Evolutionary conservation across 2,329 filamentous ascomycete species (phyloP).

Genomic region (Cladophialophora bantiana): DNA sequence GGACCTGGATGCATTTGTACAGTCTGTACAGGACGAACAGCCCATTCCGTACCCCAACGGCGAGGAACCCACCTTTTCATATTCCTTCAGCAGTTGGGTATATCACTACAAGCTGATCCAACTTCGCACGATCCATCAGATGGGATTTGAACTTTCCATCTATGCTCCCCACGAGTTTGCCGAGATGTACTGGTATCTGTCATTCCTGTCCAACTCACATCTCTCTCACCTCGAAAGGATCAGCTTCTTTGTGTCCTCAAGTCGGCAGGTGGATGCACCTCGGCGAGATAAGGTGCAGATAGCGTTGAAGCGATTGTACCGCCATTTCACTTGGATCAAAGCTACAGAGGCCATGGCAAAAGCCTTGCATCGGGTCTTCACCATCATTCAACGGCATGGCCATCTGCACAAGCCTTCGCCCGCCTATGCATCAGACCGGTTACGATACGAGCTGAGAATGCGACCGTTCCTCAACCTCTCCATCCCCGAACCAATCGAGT

Average conservation of each 20-base stretch:
- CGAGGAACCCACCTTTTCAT: slow-evolving; percentile 66
- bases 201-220: slow-evolving; percentile 73
- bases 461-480: slow-evolving; percentile 76
- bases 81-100: slow-evolving; percentile 84
- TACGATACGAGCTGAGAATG: slow-evolving; percentile 86
- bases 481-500: slow-evolving; percentile 71
- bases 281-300: slow-evolving; percentile 37
- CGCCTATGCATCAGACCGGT: slow-evolving; percentile 70
- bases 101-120: slow-evolving; percentile 89
- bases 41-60: slow-evolving; percentile 60
- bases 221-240: slow-evolving; percentile 76
- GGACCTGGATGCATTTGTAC: slow-evolving; percentile 73
- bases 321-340: slow-evolving; percentile 69
- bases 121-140: slow-evolving; percentile 85
- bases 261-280: slow-evolving; percentile 20
- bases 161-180: slow-evolving; percentile 85
- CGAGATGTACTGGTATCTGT: slow-evolving; percentile 90
- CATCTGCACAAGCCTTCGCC: slow-evolving; percentile 51
- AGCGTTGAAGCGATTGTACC: slow-evolving; percentile 57
- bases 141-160: slow-evolving; percentile 92
- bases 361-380: slow-evolving; percentile 67
- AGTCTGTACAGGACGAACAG: slow-evolving; percentile 66
- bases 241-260: slow-evolving; percentile 64
- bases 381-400: slow-evolving; percentile 65
- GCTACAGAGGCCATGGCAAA: slow-evolving; percentile 64